A percentile compares a stretch with the other conserved stretches of the same genome.
Conservation (phyloP, 805 yeast genomes). For the Barnettozyma siamensis region DNA sequence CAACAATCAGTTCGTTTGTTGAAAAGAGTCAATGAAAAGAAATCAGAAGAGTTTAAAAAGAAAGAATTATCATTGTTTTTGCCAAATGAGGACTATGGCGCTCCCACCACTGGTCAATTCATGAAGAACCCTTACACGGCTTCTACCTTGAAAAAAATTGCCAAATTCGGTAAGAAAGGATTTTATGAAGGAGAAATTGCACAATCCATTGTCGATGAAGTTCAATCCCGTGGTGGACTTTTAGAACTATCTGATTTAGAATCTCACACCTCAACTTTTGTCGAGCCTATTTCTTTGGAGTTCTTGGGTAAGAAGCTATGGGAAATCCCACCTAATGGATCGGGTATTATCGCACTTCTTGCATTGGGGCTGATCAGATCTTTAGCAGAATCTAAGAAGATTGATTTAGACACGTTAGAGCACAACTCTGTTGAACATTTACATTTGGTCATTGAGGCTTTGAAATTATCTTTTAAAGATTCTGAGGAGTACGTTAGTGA, state of each 20-base stretch:
- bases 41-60: constrained; percentile 26
- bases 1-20: constrained; percentile 34
- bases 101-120: constrained; percentile 57
- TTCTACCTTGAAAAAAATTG: constrained; percentile 44
- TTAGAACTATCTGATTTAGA: constrained; percentile 50
- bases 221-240: constrained; percentile 49
- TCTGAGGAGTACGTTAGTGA: constrained; percentile 72
- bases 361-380: constrained; percentile 62
- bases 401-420: constrained; percentile 36
- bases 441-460: constrained; percentile 63
- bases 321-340: constrained; percentile 86
- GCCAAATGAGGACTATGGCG: constrained; percentile 30
- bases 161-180: constrained; percentile 53
- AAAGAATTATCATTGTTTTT: constrained; percentile 31
- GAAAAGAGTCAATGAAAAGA: constrained; percentile 27
- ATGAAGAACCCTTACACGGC: constrained; percentile 50
- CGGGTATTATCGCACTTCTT: constrained; percentile 69
- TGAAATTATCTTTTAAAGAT: constrained; percentile 68
- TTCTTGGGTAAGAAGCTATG: constrained; percentile 53
- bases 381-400: constrained; percentile 40
- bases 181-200: constrained; percentile 73
- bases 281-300: constrained; percentile 55
- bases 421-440: constrained; percentile 71
- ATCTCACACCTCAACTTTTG: constrained; percentile 52
- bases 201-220: constrained; percentile 50